These are phyloP conservation scores for Mayamaea pseudoterrestris DNA, from an alignment of 108 stramenopile genomes.

Conservation along the genomic window DNA sequence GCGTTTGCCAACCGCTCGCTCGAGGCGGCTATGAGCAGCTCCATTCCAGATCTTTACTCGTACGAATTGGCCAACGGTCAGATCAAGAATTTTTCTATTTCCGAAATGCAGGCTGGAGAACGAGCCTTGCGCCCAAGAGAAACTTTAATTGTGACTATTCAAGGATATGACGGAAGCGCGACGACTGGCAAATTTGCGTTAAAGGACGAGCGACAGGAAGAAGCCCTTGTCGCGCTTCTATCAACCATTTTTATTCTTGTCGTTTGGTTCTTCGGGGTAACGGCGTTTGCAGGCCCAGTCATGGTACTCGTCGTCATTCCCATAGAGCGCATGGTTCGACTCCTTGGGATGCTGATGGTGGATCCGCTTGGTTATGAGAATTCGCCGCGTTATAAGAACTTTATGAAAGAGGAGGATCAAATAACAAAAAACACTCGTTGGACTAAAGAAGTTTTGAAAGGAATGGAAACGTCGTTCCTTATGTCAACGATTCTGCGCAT, in stretches of 20 bases:
- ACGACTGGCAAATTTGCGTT: slow-evolving; percentile 40
- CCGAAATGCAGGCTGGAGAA: slow-evolving; percentile 5
- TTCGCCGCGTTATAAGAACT: slow-evolving; percentile 45
- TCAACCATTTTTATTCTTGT: slow-evolving; percentile 42
- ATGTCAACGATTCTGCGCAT: slow-evolving; percentile 88
- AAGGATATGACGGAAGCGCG: slow-evolving; percentile 1
- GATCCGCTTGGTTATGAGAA: slow-evolving; percentile 76
- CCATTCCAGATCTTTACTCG: slow-evolving; percentile 36
- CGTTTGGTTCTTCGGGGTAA: slow-evolving; percentile 63
- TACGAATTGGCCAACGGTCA: slow-evolving; percentile 15
- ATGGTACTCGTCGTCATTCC: slow-evolving; percentile 56
- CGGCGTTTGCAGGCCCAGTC: slow-evolving; percentile 69
- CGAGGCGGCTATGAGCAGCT: slow-evolving; percentile 36
- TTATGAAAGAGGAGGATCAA: slow-evolving; percentile 47
- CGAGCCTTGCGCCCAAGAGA: slow-evolving; percentile 37
- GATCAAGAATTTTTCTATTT: slow-evolving; percentile 10
- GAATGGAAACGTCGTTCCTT: slow-evolving; percentile 67
- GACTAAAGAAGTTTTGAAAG: slow-evolving; percentile 66
- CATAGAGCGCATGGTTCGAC: slow-evolving; percentile 67
- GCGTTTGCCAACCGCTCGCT: slow-evolving; percentile 25
- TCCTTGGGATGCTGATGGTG: slow-evolving; percentile 61
- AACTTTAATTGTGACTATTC: slow-evolving; percentile 32
- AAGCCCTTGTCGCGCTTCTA: slow-evolving; percentile 32
- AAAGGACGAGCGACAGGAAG: slow-evolving; percentile 5
- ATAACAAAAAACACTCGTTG: slow-evolving; percentile 37